phyloP scores from a whole-genome alignment of 352 stramenopile species.

The Globisporangium nodosum region DNA sequence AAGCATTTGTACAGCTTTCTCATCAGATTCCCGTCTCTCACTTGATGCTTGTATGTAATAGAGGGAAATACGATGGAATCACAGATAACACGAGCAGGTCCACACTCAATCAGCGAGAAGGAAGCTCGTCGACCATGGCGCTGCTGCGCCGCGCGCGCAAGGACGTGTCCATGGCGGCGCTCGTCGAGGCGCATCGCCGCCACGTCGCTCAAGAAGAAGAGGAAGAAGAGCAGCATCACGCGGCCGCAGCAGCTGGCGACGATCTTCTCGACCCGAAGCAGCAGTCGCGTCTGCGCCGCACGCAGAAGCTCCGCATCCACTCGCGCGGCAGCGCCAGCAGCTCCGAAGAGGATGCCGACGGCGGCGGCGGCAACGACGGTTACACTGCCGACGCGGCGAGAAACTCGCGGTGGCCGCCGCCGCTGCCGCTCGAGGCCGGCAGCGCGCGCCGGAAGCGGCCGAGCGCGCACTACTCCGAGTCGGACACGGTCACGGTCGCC shows the following conservation, averaged over 20 bases:
- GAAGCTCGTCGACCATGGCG: slow-evolving; percentile 13
- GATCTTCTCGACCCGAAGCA: background rate
- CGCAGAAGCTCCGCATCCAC: background rate
- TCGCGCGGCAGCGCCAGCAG: background rate
- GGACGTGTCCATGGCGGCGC: slow-evolving; percentile 19
- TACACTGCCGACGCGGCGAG: background rate
- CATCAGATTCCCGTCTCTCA: no score
- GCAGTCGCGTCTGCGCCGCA: background rate
- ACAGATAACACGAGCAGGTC: no score
- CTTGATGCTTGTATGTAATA: no score
- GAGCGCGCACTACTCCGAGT: slow-evolving; percentile 11
- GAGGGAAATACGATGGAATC: background rate
- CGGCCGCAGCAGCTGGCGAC: background rate
- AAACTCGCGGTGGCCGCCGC: background rate
- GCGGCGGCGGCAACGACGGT: background rate
- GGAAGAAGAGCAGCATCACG: slow-evolving; percentile 1
- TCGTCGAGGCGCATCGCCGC: slow-evolving; percentile 15
- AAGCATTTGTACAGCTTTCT: no score
- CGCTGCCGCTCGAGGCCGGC: background rate
- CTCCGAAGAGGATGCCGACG: background rate
- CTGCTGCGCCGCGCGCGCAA: slow-evolving; percentile 18
- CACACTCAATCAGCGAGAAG: slow-evolving; percentile 14
- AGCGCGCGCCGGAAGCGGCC: background rate
- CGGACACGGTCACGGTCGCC: slow-evolving; percentile 16
- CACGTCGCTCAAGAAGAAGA: slow-evolving; percentile 9